Base-by-base conservation (phyloP, 108 stramenopile genomes). In the Parietichytrium sp. region DNA sequence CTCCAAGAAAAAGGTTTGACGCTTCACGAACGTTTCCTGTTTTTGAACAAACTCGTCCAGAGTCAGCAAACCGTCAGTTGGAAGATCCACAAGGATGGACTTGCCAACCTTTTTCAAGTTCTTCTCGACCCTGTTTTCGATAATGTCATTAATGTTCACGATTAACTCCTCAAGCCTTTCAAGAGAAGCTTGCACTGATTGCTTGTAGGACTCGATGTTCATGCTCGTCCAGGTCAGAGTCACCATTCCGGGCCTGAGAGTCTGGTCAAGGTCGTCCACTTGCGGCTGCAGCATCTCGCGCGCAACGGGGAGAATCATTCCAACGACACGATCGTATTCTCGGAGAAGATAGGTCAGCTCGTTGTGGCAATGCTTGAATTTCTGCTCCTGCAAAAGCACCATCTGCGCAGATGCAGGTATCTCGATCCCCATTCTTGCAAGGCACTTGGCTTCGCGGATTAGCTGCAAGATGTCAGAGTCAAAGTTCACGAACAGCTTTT, bases 201-300 rank as follows among this genome's bases (percentile, higher is more conserved):
- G 42, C 51, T 83, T 85, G 47, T 87, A 91, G 3, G 79, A 26
- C 3, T 84, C 86, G 79, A 91, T 90, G 88, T 91, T 91, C 89
- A 91, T 86, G n/a, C 85, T 85, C 36, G 89, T 91, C 90, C 90
- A 91, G 6, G 90, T 91, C 3, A 91, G 84, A 25, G 87, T 80
- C 45, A 90, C 61, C 88, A 90, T 83, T 3, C 89, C 90, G 45
- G 90, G 90, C 3, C 90, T 82, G 7, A 91, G 80, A 25, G 81
- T 49, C 23, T 78, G 47, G 52, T 88, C 88, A 3, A 88, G 38
- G 15, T 83, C 80, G 29, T 83, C 33, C 0, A 88, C 3, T 49
- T 81, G 55, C 29, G 89, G 88, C 27, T 27, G 36, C 30, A 91
- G 54, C 47, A 87, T 52, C 18, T 38, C 18, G 12, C 26, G 38